Evolutionary conservation across 139 green algal genomes (phyloP), one percentile per base, ranked within the genome.

Genomic region (Axilococcus clingmanii): DNA sequence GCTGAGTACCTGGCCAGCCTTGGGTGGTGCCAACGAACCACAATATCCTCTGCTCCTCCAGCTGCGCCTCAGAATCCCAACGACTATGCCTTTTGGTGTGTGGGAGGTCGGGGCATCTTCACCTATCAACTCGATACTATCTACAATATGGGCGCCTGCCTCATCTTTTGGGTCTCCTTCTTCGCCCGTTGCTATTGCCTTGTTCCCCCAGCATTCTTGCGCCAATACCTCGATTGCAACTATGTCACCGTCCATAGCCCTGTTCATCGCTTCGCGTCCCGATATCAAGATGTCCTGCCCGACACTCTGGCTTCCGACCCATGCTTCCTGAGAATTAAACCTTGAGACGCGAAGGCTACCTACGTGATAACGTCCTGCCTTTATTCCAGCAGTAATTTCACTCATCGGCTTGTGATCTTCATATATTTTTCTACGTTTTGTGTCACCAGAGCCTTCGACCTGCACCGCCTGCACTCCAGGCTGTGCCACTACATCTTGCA

Each of bases 271-370:
- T 1, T 69, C 17, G 14, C 76, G 62, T 19, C 78, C 80, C 12
- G 33, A 59, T 34, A 95, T 70, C 16, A 91, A 61, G 49, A 94
- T 89, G 65, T 93, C 82, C 33, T 68, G 37, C 0, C 77, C 82
- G 32, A 84, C 70, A 32, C 51, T 68, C 44, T 88, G 70, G 17
- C 62, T 78, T 14, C 46, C 57, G 36, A 95, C 75, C 46, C 67
- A 86, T 32, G 76, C 86, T 72, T 93, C 80, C 46, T 77, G 86
- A 0, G 80, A 63, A 66, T 85, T 90, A 73, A 78, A 93, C 22
- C 85, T 70, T 57, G 57, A 84, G 2, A 87, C 77, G n/a, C 78
- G 46, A 9, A 75, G 52, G 14, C 36, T 59, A 30, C 62, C 83
- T 68, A 96, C 85, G 48, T 96, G 80, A 57, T 77, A 78, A 2